Conservation (phyloP, 257 asterid genomes). For the Nicotiana benthamiana region DNA sequence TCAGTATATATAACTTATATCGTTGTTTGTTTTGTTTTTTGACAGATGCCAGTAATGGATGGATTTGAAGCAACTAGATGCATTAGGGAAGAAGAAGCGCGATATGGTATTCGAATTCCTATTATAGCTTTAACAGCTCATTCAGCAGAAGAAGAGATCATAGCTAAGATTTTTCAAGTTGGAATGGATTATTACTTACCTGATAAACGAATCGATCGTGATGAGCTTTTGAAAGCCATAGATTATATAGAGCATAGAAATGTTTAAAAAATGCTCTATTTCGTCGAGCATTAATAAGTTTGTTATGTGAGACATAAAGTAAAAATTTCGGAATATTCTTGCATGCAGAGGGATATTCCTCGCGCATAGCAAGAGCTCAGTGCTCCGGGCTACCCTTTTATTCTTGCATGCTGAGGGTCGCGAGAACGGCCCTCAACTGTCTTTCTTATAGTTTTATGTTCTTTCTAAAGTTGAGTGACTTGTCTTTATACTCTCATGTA, state of each 20-base stretch:
- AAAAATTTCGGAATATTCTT: not conserved
- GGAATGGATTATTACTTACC: constrained; percentile 55
- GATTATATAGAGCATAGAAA: not conserved
- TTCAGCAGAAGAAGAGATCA: constrained; percentile 27
- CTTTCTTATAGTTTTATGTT: not conserved
- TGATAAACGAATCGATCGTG: not conserved
- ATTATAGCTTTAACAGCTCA: constrained; percentile 76
- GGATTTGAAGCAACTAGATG: constrained; percentile 59
- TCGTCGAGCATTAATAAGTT: not conserved
- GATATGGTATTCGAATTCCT: constrained; percentile 34
- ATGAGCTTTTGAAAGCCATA: constrained; percentile 25
- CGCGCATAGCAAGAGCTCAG: too few relatives aligned
- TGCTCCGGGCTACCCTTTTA: too few relatives aligned
- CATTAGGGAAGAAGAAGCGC: constrained; percentile 50
- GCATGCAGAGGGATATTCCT: too few relatives aligned
- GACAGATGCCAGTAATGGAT: constrained; percentile 69
- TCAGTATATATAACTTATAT: not conserved
- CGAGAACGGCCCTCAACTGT: not conserved
- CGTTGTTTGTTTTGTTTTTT: not conserved
- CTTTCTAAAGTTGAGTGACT: too few relatives aligned
- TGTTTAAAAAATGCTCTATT: not conserved
- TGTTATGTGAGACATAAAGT: not conserved
- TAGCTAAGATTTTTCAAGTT: constrained; percentile 36
- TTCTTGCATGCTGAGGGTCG: not conserved
- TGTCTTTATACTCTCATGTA: too few relatives aligned